Base-by-base conservation (phyloP, 176 grass and related monocot genomes). In the Oryza glaberrima region DNA sequence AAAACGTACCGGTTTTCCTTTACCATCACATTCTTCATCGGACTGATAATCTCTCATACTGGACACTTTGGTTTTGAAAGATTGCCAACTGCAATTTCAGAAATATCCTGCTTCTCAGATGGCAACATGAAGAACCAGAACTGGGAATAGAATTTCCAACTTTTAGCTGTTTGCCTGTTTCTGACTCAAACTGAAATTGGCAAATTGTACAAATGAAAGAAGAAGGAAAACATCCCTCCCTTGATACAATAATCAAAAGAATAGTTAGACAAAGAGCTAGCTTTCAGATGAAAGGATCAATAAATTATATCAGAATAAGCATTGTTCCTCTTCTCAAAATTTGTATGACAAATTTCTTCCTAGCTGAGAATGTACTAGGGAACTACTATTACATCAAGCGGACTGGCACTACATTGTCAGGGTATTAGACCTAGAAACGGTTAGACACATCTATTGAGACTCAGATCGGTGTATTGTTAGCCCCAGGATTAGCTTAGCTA, bases 401-500 rank as follows among this genome's bases (percentile, higher is more conserved):
- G 75, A 46, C 36, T 12, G 48, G 35, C 65, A 82, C 65, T 82
- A 85, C 22, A 48, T 71, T 54, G 72, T 45, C 19, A 34, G 43
- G 51, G 22, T 65, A 52, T 17, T 17, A 65, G 45, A 5, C 74
- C 79, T 86, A 86, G 38, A 79, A 67, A 83, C 78, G 46, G 75
- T 74, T 60, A 70, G 74, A 70, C 71, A 69, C 60, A 79, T 58
- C 73, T 90, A 49, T 26, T 83, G 38, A 69, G 19, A 36, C 47
- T 61, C 6, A 14, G 17, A 79, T 65, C 52, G 43, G 16, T 61
- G 79, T 83, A 81, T 84, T 78, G 89, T 94, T 80, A 91, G 83
- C 68, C 30, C 81, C 72, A 75, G 77, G 74, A 56, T 80, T 80
- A 89, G 72, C 54, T 69, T 65, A 83, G 77, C 56, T 84, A 76